Percentiles rank a stretch among this genome's conserved stretches.
Evolutionary conservation across 768 basidiomycete species (phyloP).

Genomic region (Cubamyces lactineus): DNA sequence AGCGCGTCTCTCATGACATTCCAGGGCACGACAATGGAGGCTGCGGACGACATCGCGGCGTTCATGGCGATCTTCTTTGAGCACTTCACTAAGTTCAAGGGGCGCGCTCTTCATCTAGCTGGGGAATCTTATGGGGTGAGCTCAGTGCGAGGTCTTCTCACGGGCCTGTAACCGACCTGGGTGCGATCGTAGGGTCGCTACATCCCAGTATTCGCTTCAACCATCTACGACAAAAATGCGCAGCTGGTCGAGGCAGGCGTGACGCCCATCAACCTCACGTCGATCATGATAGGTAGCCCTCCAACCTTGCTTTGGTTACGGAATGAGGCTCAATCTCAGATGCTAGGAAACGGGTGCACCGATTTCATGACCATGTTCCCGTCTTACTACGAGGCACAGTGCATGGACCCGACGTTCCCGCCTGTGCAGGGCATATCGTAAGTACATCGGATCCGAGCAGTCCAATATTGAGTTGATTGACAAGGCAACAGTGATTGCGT

Average conservation of each 20-base stretch:
- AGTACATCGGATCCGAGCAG: neutral
- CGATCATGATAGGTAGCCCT: conserved; percentile 51
- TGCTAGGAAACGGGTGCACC: conserved; percentile 47
- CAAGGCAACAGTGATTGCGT: conserved; percentile 39
- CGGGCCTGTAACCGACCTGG: neutral
- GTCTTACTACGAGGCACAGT: conserved; percentile 57
- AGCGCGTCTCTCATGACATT: neutral
- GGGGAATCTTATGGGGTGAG: conserved; percentile 57
- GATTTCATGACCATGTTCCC: conserved; percentile 43
- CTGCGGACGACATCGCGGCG: conserved; percentile 69
- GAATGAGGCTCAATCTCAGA: neutral
- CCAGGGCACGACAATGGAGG: conserved; percentile 66
- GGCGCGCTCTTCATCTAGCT: conserved; percentile 48
- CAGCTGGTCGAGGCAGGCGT: conserved; percentile 46
- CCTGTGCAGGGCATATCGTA: conserved; percentile 53
- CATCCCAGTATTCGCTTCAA: conserved; percentile 53
- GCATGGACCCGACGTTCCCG: conserved; percentile 47
- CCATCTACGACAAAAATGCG: conserved; percentile 53
- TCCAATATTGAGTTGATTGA: neutral
- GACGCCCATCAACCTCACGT: conserved; percentile 53
- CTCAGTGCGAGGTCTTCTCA: neutral
- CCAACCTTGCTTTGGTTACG: neutral
- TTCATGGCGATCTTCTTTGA: conserved; percentile 78
- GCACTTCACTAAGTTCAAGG: conserved; percentile 71
- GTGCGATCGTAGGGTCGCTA: conserved; percentile 47